Conservation (phyloP, 148 eudicot genomes). For the Fagopyrum homotropicum region DNA sequence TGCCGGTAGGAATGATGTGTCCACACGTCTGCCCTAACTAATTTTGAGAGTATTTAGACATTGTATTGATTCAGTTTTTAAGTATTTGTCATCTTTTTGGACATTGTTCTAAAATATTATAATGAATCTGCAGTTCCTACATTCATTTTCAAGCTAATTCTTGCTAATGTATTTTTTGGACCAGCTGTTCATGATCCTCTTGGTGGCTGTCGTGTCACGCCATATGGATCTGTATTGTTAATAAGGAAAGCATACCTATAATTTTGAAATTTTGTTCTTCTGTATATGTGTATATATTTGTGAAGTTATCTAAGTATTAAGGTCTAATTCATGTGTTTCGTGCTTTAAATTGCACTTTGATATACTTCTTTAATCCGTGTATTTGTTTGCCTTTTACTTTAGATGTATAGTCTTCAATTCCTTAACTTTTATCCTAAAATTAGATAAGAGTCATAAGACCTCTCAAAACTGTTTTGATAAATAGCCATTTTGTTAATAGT, state of each 20-base stretch:
- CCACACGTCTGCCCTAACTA: not conserved
- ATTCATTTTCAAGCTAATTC: not conserved
- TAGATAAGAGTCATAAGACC: not conserved
- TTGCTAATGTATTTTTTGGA: slow-evolving; percentile 19
- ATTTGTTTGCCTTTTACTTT: not conserved
- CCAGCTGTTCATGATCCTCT: slow-evolving; percentile 90
- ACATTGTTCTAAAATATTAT: not conserved
- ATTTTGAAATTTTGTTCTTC: not conserved
- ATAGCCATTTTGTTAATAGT: not conserved
- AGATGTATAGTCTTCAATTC: not conserved
- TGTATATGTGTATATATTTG: not conserved
- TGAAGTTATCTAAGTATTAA: not conserved
- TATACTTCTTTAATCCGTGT: not conserved
- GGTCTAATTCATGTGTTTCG: not conserved
- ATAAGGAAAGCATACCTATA: slow-evolving; percentile 50
- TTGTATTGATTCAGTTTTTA: not conserved
- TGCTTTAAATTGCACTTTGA: not conserved
- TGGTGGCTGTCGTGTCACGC: slow-evolving; percentile 87
- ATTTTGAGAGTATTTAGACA: not conserved
- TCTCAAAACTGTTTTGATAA: not conserved
- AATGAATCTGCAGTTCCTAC: not conserved
- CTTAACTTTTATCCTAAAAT: not conserved
- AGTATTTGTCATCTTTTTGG: not conserved
- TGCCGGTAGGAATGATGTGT: not conserved
- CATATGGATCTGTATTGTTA: slow-evolving; percentile 80